Evolutionary conservation across 371 early-diverging fungal species (phyloP).

Genomic region (Mucor circinelloides): DNA sequence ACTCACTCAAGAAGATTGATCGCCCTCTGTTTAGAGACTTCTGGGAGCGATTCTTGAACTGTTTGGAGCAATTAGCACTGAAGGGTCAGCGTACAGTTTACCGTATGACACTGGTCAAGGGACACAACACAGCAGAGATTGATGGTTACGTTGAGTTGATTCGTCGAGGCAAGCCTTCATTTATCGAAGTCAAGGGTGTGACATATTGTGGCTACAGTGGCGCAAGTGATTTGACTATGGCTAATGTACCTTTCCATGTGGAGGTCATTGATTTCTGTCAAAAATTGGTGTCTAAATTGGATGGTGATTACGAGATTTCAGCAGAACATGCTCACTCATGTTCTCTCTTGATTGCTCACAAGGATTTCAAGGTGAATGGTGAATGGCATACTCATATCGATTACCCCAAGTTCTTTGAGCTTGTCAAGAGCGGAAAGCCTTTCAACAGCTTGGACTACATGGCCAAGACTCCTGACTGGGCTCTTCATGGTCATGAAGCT

Average conservation of each 20-base stretch:
- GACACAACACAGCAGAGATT: constrained; percentile 74
- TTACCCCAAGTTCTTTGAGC: constrained; percentile 72
- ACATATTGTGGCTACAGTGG: constrained; percentile 75
- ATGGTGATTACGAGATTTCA: constrained; percentile 72
- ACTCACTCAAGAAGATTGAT: constrained; percentile 77
- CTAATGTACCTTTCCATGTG: constrained; percentile 75
- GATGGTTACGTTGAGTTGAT: constrained; percentile 76
- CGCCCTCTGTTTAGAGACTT: constrained; percentile 81
- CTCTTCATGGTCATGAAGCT: constrained; percentile 72
- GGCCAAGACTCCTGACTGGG: constrained; percentile 79
- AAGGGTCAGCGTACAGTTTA: constrained; percentile 80
- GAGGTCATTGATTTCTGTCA: constrained; percentile 79
- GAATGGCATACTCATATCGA: constrained; percentile 86
- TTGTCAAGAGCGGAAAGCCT: constrained; percentile 62
- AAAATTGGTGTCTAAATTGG: constrained; percentile 55
- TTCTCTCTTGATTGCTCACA: constrained; percentile 73
- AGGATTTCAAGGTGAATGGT: constrained; percentile 69
- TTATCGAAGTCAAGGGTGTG: constrained; percentile 81
- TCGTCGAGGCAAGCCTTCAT: constrained; percentile 73
- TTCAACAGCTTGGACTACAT: constrained; percentile 76
- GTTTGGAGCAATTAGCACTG: constrained; percentile 66
- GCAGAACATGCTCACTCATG: constrained; percentile 80
- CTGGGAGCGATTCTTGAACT: constrained; percentile 80
- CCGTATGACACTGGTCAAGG: constrained; percentile 81
- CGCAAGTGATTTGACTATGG: constrained; percentile 73